Evolutionary conservation across 768 basidiomycete species (phyloP), one percentile per base, ranked within the genome.

Genomic region (Xerocomus brunneocitrinus): DNA sequence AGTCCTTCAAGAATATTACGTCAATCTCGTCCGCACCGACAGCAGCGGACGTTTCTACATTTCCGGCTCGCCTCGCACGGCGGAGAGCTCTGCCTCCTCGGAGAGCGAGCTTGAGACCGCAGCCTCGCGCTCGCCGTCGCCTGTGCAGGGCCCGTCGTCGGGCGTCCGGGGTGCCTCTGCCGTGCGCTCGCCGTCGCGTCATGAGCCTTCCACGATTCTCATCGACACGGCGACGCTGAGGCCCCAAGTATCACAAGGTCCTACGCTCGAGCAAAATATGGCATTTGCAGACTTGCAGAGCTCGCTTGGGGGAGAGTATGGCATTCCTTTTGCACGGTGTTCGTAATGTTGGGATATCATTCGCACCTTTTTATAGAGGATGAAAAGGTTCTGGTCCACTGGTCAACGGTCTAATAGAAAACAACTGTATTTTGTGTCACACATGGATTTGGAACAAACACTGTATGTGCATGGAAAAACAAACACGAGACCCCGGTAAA

Each of bases 1-100:
- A 62, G 78, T 91, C 61, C 81, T 97, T 39, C 90, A 97, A 71
- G 85, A 91, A 63, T 98, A 95, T 72, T 97, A 95, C 76, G 77
- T 89, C 73, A 95, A 90, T 67, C 88, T 98, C 65, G 88, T 94
- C 54, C 82, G 88, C 52, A 91, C 91, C 10, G 87, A 95, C 68
- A 87, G 82, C 67, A 72, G 73, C 24, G 83, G 81, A 56, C 71
- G 69, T 53, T 89, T 77, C 64, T 69, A 73, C 56, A 77, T 87
- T 62, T 69, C 69, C 32, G 80, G 81, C 22, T 64, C 74, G 38
- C 68, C 63, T 53, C 42, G 55, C 59, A n/a, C 55, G 40, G 62
- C 76, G 40, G 81, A 81, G 59, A 79, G 79, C 67, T 41, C 49
- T 5, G 34, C n/a, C 55, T 72, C 75, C 32, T 67, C 68, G 48